phyloP scores from a whole-genome alignment of 2,329 filamentous ascomycete species.

The Fusarium sp. region DNA sequence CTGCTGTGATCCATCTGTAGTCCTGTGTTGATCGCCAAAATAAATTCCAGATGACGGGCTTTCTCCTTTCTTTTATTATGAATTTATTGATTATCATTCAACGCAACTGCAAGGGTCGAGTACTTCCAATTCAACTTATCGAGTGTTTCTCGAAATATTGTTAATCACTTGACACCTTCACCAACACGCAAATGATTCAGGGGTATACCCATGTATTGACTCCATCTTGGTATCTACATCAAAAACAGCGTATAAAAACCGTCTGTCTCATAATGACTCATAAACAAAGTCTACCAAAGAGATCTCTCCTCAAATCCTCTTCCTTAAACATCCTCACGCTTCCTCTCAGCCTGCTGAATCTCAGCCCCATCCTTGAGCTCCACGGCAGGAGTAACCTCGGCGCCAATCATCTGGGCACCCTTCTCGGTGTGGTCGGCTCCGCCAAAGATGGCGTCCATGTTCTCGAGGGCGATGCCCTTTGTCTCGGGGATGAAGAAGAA shows the following conservation, averaged over 20 bases:
- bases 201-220: not conserved
- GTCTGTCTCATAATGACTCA: not conserved
- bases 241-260: not conserved
- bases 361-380: constrained; percentile 41
- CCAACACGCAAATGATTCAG: not conserved
- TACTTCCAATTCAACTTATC: not conserved
- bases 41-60: not conserved
- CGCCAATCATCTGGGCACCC: constrained; percentile 44
- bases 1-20: not conserved
- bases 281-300: not conserved
- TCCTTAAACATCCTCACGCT: constrained; percentile 35
- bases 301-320: not conserved
- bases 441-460: constrained; percentile 71
- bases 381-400: constrained; percentile 13
- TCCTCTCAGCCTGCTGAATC: constrained; percentile 37
- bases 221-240: constrained; percentile 2
- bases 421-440: constrained; percentile 45
- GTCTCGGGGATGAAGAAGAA: constrained; percentile 65
- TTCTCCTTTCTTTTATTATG: no score
- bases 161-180: not conserved
- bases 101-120: not conserved
- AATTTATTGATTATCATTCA: no score
- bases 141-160: not conserved
- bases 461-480: constrained; percentile 68
- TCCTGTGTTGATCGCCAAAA: not conserved